Conservation (phyloP, 2,329 filamentous ascomycete species). For the Rhinocladiella similis region DNA sequence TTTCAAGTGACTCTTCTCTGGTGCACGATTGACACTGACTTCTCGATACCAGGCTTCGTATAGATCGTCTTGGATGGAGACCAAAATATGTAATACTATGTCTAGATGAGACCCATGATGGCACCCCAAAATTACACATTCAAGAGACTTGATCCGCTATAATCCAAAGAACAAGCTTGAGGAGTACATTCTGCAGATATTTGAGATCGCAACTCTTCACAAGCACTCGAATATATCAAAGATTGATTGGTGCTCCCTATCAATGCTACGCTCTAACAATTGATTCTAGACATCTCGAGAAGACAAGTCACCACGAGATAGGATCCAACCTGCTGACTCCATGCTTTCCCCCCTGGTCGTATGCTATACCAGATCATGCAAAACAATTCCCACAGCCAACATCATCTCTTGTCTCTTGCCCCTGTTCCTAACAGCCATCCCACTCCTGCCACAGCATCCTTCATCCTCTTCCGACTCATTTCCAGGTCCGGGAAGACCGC, state of each 20-base stretch:
- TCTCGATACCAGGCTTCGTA: neutral
- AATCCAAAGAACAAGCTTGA: too few species aligned
- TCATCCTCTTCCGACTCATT: slow-evolving; percentile 19
- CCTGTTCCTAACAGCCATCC: slow-evolving; percentile 17
- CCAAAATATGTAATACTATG: neutral
- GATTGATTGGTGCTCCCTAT: too few species aligned
- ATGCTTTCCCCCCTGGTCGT: too few species aligned
- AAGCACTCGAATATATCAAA: too few species aligned
- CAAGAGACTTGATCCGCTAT: neutral
- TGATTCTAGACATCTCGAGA: too few species aligned
- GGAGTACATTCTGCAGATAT: too few species aligned
- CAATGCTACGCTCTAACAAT: too few species aligned
- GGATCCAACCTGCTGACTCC: too few species aligned
- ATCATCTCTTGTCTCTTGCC: neutral
- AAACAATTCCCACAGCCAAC: too few species aligned
- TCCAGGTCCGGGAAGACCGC: slow-evolving; percentile 17
- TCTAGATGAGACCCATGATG: neutral
- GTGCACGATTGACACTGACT: neutral
- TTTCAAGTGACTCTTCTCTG: neutral
- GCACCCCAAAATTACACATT: neutral
- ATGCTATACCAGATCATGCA: too few species aligned
- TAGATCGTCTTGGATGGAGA: neutral
- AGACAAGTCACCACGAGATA: too few species aligned
- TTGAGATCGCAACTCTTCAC: too few species aligned
- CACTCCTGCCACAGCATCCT: slow-evolving; percentile 18